Evolutionary conservation across 768 basidiomycete species (phyloP).

Genomic region (Pleurotus giganteus): DNA sequence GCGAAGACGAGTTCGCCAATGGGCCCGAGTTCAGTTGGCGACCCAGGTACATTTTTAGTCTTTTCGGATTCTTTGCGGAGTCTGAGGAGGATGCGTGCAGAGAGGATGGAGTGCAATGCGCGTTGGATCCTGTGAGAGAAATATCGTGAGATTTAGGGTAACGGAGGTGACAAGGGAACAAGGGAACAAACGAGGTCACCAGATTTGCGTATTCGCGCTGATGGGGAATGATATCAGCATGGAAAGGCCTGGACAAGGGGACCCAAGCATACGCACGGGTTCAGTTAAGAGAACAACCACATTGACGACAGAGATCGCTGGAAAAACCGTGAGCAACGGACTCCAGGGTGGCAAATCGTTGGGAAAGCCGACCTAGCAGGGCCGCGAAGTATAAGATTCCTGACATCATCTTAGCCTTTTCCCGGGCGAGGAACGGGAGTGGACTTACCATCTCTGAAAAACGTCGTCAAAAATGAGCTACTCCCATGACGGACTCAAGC

Average conservation of each 20-base stretch:
- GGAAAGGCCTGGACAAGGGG: neutral
- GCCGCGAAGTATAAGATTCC: neutral
- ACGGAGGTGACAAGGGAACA: neutral
- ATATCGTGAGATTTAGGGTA: too few species aligned
- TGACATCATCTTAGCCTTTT: neutral
- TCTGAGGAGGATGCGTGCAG: neutral
- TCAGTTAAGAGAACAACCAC: neutral
- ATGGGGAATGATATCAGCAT: neutral
- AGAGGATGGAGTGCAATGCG: neutral
- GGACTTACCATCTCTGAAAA: neutral
- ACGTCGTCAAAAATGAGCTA: neutral
- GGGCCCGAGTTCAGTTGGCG: slow-evolving; percentile 1
- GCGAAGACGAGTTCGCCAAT: slow-evolving; percentile 2
- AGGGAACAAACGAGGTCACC: neutral
- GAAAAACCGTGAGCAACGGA: neutral
- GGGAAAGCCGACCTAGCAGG: neutral
- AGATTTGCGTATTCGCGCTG: neutral
- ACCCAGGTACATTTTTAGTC: neutral
- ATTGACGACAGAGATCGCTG: neutral
- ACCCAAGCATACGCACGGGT: neutral
- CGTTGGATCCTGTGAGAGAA: slow-evolving; percentile 1
- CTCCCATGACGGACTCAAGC: neutral
- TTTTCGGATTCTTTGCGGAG: neutral
- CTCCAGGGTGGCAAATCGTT: neutral
- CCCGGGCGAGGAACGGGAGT: neutral